Base-by-base conservation (phyloP, 78 protist genomes). In the Planoprotostelium fungivorum region DNA sequence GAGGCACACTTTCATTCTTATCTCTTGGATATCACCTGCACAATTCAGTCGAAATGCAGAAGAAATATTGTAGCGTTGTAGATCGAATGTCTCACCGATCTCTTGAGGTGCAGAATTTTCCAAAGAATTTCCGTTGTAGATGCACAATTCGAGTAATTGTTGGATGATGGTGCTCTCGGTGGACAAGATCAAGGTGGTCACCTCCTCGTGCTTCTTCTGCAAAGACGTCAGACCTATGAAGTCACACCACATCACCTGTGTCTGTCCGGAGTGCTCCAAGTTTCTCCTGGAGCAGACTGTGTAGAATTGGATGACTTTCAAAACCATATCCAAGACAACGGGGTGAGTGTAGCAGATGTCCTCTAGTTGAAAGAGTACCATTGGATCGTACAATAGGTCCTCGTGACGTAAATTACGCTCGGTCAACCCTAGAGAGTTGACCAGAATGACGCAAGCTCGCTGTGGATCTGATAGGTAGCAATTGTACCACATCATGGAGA, bases 91-190 rank as follows among this genome's bases (percentile, higher is more conserved):
- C 34, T 10, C 28, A 1, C 85, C 51, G 29, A 31, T 31, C 63
- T 10, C 28, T 38, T 16, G 84, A 28, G 1, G 34, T 1, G 86
- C 86, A 23, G 37, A 1, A 25, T 37, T 37, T 85, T n/a, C 34
- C 5, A 39, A 83, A 88, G 35, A 34, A 23, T 83, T 83, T 51
- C 5, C 37, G 63, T 91, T 87, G 9, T 88, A 87, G 34, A 88
- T 35, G 84, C 94, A 92, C n/a, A 92, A 34, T 23, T 92, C 94
- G 5, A 92, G 88, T n/a, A 92, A 34, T 35, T 86, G 36, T 39
- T 92, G 94, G 84, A 92, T 85, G 51, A 92, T 88, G 29, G 91
- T 83, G 63, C 91, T 88, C 63, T 92, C 94, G 84, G 87, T 90
- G 9, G 94, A 89, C 29, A 89, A 34, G 25, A 92, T 92, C 88